Base-by-base conservation (phyloP, 192 early-diverging fungal species). In the Backusella tuberculispora region DNA sequence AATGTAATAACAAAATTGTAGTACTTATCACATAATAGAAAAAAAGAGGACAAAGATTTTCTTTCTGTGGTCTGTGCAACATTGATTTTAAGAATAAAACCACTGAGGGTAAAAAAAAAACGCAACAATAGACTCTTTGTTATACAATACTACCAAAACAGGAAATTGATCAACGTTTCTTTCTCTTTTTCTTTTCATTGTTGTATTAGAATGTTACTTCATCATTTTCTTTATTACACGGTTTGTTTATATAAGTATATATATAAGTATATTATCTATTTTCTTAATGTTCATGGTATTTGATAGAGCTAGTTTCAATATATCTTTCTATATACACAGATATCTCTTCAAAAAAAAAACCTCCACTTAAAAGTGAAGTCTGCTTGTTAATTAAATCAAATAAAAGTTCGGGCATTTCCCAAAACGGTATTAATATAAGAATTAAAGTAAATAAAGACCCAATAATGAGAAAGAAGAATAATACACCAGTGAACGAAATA, bases 1-100 rank as follows among this genome's bases (percentile, higher is more conserved):
- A 60, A 50, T 6, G 15, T 17, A 19, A 13, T 26, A 60, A 26
- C 24, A 60, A 60, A 24, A 24, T 60, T 60, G 21, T 60, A 26
- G 12, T 60, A 60, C 12, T 60, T 60, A 60, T 60, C 53, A 60
- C 53, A 60, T 60, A 60, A 60, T 60, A 26, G 48, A 50, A 60
- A 60, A 60, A 60, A 26, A 12, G 53, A 12, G 53, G 53, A 60
- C 53, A 60, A 29, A 60, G 53, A 21, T 60, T 60, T 60, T 60
- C 53, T 60, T 53, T 53, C 21, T 60, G 26, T 13, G 53, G 21
- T 3, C 21, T 24, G 53, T 60, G 53, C 13, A 60, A 60, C 53
- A 60, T 60, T 60, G 10, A 26, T 13, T 26, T 60, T 60, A 26
- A 19, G 21, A 60, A 26, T 8, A 9, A 24, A 26, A 60, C 24